phyloP scores from a whole-genome alignment of 495 filamentous ascomycete genomes.

The Aspergillus olivimuriae region DNA sequence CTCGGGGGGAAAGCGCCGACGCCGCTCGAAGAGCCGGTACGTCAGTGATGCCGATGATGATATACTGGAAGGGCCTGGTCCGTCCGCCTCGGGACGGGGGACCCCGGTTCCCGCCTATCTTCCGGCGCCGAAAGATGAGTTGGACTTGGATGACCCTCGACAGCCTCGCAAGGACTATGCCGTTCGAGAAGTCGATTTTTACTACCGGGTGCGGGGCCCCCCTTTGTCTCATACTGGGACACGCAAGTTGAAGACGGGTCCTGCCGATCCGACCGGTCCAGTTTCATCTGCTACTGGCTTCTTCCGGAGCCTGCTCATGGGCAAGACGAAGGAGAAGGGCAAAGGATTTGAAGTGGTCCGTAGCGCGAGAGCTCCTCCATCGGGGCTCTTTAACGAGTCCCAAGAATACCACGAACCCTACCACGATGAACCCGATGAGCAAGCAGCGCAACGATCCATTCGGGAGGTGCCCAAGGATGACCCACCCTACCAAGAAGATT shows the following conservation, averaged over 20 bases:
- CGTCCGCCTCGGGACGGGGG: conserved; percentile 42
- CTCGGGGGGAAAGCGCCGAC: conserved; percentile 26
- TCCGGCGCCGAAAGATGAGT: conserved; percentile 45
- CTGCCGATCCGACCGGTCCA: conserved; percentile 88
- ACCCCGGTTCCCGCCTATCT: conserved; percentile 50
- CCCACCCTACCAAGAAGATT: conserved; percentile 37
- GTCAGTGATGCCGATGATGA: conserved; percentile 35
- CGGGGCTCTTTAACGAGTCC: conserved; percentile 29
- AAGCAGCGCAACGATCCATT: conserved; percentile 17
- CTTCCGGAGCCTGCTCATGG: conserved; percentile 72
- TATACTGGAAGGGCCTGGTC: conserved; percentile 39
- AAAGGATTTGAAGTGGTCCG: conserved; percentile 97
- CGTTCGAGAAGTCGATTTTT: conserved; percentile 89
- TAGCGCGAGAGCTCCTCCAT: conserved; percentile 61
- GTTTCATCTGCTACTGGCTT: conserved; percentile 83
- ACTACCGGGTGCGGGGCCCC: conserved; percentile 87
- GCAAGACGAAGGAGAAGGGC: conserved; percentile 78
- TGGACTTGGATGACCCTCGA: conserved; percentile 45
- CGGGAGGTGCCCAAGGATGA: conserved; percentile 26
- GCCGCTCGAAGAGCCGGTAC: conserved; percentile 33
- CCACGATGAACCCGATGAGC: conserved; percentile 49
- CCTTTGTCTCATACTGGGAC: conserved; percentile 75
- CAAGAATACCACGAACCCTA: conserved; percentile 51
- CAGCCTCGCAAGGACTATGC: conserved; percentile 73
- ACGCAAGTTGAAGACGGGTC: conserved; percentile 83